Evolutionary conservation across 108 stramenopile species (phyloP).

Genomic region (Skeletonema marinoi): DNA sequence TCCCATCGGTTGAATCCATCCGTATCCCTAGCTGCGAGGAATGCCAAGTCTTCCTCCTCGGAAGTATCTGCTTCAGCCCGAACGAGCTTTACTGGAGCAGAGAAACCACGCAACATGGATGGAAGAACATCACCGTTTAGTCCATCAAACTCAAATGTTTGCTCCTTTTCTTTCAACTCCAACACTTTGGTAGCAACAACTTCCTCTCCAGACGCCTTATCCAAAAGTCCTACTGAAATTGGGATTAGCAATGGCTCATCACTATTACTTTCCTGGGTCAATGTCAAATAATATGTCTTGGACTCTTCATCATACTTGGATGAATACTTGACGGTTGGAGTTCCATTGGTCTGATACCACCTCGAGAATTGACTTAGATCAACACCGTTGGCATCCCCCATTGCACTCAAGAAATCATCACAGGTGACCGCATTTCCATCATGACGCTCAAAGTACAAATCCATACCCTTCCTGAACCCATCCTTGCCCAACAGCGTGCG

Average conservation of each 20-base stretch:
- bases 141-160: constrained; percentile 85
- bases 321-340: constrained; percentile 83
- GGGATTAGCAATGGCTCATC: constrained; percentile 91
- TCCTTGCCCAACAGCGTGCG: constrained; percentile 83
- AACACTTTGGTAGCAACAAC: constrained; percentile 81
- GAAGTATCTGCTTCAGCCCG: constrained; percentile 20
- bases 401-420: constrained; percentile 95
- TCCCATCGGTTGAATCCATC: constrained; percentile 87
- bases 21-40: constrained; percentile 72
- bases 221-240: constrained; percentile 89
- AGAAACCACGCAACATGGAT: constrained; percentile 90
- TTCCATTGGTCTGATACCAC: constrained; percentile 96
- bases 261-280: constrained; percentile 62
- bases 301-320: constrained; percentile 56
- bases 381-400: constrained; percentile 94
- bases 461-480: constrained; percentile 98
- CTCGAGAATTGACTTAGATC: constrained; percentile 83
- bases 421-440: constrained; percentile 97
- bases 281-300: constrained; percentile 53
- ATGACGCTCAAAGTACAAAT: constrained; percentile 93
- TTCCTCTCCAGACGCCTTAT: constrained; percentile 78
- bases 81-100: constrained; percentile 93
- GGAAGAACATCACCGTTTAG: constrained; percentile 80
- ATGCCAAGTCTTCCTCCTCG: constrained; percentile 56
- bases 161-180: constrained; percentile 79